phyloP scores from a whole-genome alignment of 495 filamentous ascomycete genomes.

The Niebla homalea region DNA sequence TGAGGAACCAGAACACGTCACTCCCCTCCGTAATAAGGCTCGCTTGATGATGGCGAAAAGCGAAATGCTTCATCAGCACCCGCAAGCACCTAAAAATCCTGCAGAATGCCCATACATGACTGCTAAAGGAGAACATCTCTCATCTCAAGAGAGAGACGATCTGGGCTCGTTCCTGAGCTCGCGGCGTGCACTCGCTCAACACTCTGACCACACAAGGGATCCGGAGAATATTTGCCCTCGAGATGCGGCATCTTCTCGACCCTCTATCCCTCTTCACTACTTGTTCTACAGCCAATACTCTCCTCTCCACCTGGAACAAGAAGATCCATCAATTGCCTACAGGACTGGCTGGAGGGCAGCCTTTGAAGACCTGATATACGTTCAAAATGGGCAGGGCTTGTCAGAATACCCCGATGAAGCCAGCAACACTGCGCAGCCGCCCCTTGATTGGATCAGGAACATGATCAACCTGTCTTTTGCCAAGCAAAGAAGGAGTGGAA shows the following conservation, averaged over 20 bases:
- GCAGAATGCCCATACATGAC: neutral
- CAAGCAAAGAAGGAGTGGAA: neutral
- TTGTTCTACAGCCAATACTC: conserved; percentile 38
- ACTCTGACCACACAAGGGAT: neutral
- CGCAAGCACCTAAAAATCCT: neutral
- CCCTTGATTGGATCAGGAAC: conserved; percentile 6
- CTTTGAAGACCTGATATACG: conserved; percentile 40
- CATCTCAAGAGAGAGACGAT: neutral
- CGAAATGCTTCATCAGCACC: neutral
- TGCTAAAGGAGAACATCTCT: neutral
- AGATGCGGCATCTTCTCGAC: neutral
- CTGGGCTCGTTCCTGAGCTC: neutral
- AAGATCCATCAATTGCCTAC: conserved; percentile 19
- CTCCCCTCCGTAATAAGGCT: neutral
- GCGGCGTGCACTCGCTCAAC: neutral
- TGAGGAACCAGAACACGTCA: neutral
- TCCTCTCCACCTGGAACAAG: conserved; percentile 34
- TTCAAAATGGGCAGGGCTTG: conserved; percentile 36
- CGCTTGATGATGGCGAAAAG: neutral
- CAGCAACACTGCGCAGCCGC: neutral
- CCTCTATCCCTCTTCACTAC: conserved; percentile 25
- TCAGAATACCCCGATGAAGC: neutral
- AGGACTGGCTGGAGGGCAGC: conserved; percentile 34
- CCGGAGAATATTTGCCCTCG: neutral
- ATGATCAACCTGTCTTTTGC: conserved; percentile 3